These are phyloP conservation scores for Saprolegnia diclina DNA, from an alignment of 352 stramenopile species.

Conservation along the genomic window DNA sequence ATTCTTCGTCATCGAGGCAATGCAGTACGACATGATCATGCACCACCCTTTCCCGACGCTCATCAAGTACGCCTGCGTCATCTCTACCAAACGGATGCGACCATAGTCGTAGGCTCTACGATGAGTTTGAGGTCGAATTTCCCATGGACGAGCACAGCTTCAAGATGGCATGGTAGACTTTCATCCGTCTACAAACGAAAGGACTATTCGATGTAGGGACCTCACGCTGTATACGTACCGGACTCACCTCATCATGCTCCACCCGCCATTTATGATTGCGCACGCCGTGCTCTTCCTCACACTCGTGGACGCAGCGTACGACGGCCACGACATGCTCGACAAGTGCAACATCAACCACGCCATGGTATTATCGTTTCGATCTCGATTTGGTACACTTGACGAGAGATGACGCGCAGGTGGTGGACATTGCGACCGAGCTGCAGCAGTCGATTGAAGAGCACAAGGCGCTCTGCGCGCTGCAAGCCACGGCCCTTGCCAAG, in stretches of 20 bases:
- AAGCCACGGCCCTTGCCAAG: conserved; percentile 55
- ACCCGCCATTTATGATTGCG: conserved; percentile 85
- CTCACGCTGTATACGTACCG: conserved; percentile 84
- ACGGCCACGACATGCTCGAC: conserved; percentile 68
- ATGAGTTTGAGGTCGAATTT: conserved; percentile 20
- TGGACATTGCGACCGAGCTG: conserved; percentile 78
- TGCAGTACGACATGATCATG: conserved; percentile 85
- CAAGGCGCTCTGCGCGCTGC: conserved; percentile 58
- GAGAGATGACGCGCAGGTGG: neutral
- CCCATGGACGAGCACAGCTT: conserved; percentile 75
- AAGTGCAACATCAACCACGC: conserved; percentile 80
- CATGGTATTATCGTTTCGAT: too few species aligned
- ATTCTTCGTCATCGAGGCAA: conserved; percentile 83
- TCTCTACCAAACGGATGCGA: neutral
- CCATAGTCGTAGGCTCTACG: conserved; percentile 1
- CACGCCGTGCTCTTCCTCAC: conserved; percentile 77
- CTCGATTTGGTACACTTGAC: neutral
- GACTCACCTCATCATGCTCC: conserved; percentile 78
- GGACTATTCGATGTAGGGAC: conserved; percentile 41
- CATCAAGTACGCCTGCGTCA: conserved; percentile 37
- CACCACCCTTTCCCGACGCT: conserved; percentile 79
- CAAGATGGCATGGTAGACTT: conserved; percentile 63
- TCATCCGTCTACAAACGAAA: neutral
- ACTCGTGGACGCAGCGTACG: conserved; percentile 66
- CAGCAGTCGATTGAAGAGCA: conserved; percentile 69